Percentiles rank a stretch among this genome's conserved stretches.
Conservation (phyloP, 345 rosid species). For the Excoecaria agallocha region DNA sequence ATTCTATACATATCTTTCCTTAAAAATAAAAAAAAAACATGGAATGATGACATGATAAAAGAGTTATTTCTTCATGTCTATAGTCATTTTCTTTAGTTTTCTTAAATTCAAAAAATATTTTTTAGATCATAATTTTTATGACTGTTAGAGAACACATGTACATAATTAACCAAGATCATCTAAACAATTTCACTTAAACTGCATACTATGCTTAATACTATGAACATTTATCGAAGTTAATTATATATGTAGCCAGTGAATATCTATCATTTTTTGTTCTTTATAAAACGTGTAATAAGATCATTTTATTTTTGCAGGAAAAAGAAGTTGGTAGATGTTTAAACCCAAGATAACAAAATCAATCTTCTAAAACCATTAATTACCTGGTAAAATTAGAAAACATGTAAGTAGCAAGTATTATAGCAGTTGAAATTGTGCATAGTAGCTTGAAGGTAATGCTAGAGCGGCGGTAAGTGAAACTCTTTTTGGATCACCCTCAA, state of each 20-base stretch:
- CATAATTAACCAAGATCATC: neutral
- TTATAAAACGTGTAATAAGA: neutral
- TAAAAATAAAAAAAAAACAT: neutral
- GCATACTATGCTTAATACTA: neutral
- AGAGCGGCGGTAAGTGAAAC: slow-evolving; percentile 32
- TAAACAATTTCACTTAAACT: neutral
- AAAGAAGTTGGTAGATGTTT: slow-evolving; percentile 25
- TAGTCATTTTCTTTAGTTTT: neutral
- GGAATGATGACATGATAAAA: neutral
- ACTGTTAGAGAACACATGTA: neutral
- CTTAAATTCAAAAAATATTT: neutral
- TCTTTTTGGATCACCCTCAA: slow-evolving; percentile 40
- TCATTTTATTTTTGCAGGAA: slow-evolving; percentile 30
- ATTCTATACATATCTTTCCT: neutral
- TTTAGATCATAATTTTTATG: neutral
- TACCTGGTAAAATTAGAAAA: slow-evolving; percentile 25
- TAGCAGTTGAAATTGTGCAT: slow-evolving; percentile 15
- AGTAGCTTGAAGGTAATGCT: slow-evolving; percentile 21
- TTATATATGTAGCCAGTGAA: neutral
- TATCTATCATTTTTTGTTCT: neutral
- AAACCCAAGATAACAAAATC: slow-evolving; percentile 17
- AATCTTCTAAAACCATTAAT: slow-evolving; percentile 36
- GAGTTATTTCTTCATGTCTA: neutral
- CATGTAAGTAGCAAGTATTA: slow-evolving; percentile 21
- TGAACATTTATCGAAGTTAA: neutral